Conservation (phyloP, 2,329 filamentous ascomycete genomes). For the Karstenula rhodostoma region DNA sequence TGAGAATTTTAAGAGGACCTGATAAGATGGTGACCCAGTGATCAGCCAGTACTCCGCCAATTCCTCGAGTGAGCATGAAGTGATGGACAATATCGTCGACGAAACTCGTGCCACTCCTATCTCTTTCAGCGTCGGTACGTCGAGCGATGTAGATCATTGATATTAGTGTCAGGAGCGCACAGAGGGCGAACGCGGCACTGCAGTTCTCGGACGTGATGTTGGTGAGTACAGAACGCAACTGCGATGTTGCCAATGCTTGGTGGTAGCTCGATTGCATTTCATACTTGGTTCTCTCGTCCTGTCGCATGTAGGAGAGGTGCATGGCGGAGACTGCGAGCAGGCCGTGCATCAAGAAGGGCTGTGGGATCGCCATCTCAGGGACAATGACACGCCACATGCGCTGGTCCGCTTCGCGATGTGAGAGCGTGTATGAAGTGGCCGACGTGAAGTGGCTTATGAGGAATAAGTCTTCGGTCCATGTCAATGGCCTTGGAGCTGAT, state of each 20-base stretch:
- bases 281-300: slow-evolving; percentile 6
- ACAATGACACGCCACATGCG: slow-evolving; percentile 15
- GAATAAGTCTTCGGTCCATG: slow-evolving; percentile 16
- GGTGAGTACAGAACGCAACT: slow-evolving; percentile 10
- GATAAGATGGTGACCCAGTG: slow-evolving; percentile 10
- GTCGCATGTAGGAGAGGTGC: slow-evolving; percentile 15
- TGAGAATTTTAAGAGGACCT: slow-evolving; percentile 5
- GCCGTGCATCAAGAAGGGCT: slow-evolving; percentile 17
- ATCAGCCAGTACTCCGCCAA: slow-evolving; percentile 9
- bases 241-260: slow-evolving; percentile 12
- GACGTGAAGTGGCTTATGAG: slow-evolving; percentile 14
- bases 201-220: slow-evolving; percentile 13
- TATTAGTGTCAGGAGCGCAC: slow-evolving; percentile 13
- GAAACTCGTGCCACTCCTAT: slow-evolving; percentile 6
- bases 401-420: slow-evolving; percentile 13
- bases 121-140: slow-evolving; percentile 7
- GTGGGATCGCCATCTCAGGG: slow-evolving; percentile 4
- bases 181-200: slow-evolving; percentile 11
- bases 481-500: slow-evolving; percentile 3
- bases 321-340: slow-evolving; percentile 15
- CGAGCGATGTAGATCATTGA: slow-evolving; percentile 15
- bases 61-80: slow-evolving; percentile 17
- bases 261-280: slow-evolving; percentile 14
- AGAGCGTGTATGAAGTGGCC: slow-evolving; percentile 12
- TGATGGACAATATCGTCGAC: slow-evolving; percentile 14